phyloP scores from a whole-genome alignment of 306 rosid genomes.

The Lotus japonicus region DNA sequence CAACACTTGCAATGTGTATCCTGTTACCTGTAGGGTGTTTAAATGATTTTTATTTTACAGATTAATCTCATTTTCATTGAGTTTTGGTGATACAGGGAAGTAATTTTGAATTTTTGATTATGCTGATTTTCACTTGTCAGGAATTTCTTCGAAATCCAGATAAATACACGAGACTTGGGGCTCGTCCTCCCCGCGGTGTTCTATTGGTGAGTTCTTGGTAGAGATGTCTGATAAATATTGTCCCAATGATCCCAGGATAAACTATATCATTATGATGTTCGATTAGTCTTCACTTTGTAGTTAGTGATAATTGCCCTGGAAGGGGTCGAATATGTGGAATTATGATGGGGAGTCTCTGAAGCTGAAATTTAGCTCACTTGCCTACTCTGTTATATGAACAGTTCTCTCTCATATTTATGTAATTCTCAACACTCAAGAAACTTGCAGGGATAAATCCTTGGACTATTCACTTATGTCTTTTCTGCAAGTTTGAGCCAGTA shows the following conservation, averaged over 20 bases:
- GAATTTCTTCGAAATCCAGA: conserved; percentile 97
- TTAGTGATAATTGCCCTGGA: not conserved
- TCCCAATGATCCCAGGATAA: not conserved
- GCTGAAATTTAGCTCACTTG: not conserved
- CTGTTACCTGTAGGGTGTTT: conserved; percentile 14
- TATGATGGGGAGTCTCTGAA: not conserved
- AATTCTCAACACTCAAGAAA: conserved; percentile 12
- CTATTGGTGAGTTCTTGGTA: conserved; percentile 67
- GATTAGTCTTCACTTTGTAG: not conserved
- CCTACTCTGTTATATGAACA: not conserved
- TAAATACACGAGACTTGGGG: conserved; percentile 72
- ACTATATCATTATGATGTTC: not conserved
- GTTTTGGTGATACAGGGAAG: conserved; percentile 9
- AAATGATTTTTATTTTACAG: conserved; percentile 6
- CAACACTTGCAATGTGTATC: not conserved
- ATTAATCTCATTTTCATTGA: not conserved
- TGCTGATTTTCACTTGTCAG: conserved; percentile 45
- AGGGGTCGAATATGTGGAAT: conserved; percentile 12
- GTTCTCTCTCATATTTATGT: not conserved
- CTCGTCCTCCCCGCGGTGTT: conserved; percentile 99
- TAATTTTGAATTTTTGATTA: conserved; percentile 18
- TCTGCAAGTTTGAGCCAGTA: not conserved
- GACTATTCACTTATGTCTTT: not conserved
- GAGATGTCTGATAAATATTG: not conserved
- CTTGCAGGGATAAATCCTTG: not conserved